Evolutionary conservation across 2,329 filamentous ascomycete genomes (phyloP).

Genomic region (Cyanodermella asteris): DNA sequence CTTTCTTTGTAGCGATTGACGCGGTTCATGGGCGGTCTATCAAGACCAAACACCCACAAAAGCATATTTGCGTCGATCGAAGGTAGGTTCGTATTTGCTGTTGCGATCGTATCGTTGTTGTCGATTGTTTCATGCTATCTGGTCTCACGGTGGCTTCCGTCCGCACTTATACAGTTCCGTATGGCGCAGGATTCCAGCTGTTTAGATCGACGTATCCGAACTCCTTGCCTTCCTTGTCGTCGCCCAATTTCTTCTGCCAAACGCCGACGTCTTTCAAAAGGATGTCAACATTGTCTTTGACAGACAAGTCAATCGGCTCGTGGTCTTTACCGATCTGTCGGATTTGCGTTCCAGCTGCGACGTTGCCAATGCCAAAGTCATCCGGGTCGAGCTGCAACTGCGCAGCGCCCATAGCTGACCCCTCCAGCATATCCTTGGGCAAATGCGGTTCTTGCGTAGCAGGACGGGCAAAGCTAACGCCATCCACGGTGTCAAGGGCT

Average conservation of each 20-base stretch:
- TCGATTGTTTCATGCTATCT: no score
- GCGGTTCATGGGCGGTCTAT: no score
- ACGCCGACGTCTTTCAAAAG: conserved; percentile 8
- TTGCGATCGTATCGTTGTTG: no score
- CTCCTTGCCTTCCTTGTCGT: conserved; percentile 7
- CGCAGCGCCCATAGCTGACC: conserved; percentile 15
- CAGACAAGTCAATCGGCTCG: conserved; percentile 10
- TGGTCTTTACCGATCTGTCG: conserved; percentile 10
- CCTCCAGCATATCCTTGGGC: conserved; percentile 12
- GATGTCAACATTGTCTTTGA: conserved; percentile 12
- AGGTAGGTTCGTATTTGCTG: no score
- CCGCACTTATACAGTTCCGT: conserved; percentile 8
- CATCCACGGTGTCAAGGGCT: conserved; percentile 35
- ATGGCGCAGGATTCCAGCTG: conserved; percentile 6
- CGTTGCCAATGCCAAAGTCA: conserved; percentile 8
- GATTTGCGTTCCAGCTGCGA: conserved; percentile 10
- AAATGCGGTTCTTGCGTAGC: conserved; percentile 26
- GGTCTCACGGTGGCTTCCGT: no score
- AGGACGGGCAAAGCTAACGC: conserved; percentile 35
- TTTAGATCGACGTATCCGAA: conserved; percentile 8
- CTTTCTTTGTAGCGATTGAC: no score
- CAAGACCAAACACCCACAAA: no score
- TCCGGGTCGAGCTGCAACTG: conserved; percentile 6
- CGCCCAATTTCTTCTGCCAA: conserved; percentile 6
- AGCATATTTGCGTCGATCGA: no score